Evolutionary conservation across 148 eudicot species (phyloP).

Genomic region (Dysphania ambrosioides): DNA sequence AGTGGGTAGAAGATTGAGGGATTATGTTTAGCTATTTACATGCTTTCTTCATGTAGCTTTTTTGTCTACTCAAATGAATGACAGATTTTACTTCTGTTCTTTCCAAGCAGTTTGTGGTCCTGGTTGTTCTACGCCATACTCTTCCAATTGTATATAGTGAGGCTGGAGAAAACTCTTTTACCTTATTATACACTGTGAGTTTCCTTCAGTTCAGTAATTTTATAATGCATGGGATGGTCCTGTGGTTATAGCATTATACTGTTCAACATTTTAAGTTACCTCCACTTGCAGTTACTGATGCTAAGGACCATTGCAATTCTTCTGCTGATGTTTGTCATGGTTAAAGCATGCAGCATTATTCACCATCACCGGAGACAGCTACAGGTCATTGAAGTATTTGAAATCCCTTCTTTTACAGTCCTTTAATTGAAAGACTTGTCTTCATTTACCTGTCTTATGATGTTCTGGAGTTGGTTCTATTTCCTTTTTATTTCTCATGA

Average conservation of each 20-base stretch:
- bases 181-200: conserved; percentile 50
- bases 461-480: neutral
- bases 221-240: neutral
- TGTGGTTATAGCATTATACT: neutral
- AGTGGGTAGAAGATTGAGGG: neutral
- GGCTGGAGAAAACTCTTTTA: conserved; percentile 50
- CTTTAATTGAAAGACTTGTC: neutral
- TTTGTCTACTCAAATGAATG: neutral
- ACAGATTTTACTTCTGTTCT: conserved; percentile 19
- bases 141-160: conserved; percentile 51
- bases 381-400: conserved; percentile 41
- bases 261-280: neutral
- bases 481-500: neutral
- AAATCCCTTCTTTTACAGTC: neutral
- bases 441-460: neutral
- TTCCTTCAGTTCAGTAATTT: conserved; percentile 1
- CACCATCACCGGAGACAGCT: conserved; percentile 44
- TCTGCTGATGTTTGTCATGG: conserved; percentile 52
- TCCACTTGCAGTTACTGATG: conserved; percentile 47
- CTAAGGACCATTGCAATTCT: conserved; percentile 59
- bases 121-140: conserved; percentile 65
- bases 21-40: neutral
- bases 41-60: neutral
- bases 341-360: conserved; percentile 42
- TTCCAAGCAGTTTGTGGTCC: conserved; percentile 46